Base-by-base conservation (phyloP, 257 asterid species). In the Solanum dulcamara region DNA sequence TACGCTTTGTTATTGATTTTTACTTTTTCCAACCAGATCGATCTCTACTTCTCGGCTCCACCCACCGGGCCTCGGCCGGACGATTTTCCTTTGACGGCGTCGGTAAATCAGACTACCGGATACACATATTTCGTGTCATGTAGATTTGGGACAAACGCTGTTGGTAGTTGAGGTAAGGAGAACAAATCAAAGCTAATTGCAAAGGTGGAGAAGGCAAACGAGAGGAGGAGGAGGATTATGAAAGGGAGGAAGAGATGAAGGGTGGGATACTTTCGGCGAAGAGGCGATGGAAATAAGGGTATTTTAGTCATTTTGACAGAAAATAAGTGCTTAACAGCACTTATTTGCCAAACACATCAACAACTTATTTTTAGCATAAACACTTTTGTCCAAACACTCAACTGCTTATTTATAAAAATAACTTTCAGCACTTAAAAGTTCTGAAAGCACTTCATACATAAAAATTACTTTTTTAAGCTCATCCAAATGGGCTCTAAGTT, bases 241-340 rank as follows among this genome's bases (percentile, higher is more conserved):
- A 59, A 60, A n/a, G n/a, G n/a, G 51, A 83, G 71, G 71, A 62
- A 28, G 22, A 28, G 71, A 91, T 92, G 96, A 92, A 91, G 91
- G 91, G 92, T 71, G 91, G 87, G 42, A 89, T 89, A 51, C 85
- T 90, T 87, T 88, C 93, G 89, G 90, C 93, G 62, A 94, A 96
- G 94, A 91, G 93, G 86, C 88, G 98, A 87, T 94, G 99, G 98
- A 94, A 89, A 90, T n/a, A n/a, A n/a, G n/a, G n/a, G n/a, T n/a
- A n/a, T n/a, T n/a, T n/a, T n/a, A n/a, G n/a, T n/a, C n/a, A n/a
- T n/a, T n/a, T n/a, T n/a, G n/a, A n/a, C n/a, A n/a, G n/a, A n/a
- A n/a, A n/a, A n/a, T n/a, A n/a, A n/a, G n/a, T n/a, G n/a, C n/a
- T n/a, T n/a, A n/a, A n/a, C n/a, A n/a, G n/a, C n/a, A n/a, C n/a